Base-by-base conservation (phyloP, 2,329 filamentous ascomycete genomes). In the Pleoardoris graminearum region DNA sequence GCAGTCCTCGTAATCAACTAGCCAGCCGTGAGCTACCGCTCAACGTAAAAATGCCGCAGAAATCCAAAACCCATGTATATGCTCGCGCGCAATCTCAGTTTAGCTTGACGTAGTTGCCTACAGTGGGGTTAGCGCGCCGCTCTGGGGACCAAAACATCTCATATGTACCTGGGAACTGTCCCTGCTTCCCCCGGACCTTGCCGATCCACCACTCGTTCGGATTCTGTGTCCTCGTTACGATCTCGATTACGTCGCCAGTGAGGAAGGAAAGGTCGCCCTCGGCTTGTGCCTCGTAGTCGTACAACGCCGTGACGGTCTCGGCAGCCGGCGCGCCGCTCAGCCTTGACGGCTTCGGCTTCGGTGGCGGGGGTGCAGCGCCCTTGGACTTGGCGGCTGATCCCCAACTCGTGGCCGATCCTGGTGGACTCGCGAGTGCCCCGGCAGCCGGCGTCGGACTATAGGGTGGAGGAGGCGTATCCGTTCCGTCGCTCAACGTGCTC, bases 131-230 rank as follows among this genome's bases (percentile, higher is more conserved):
- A 43, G 39, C 39, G 19, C 7, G 10, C 14, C 4, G 30, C 16
- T 10, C 25, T 17, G 16, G 39, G 7, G 4, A 14, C 7, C 6
- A n/a, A 25, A 14, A n/a, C 10, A 10, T 19, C 16, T 75, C 10
- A 10, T 27, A 10, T 27, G 70, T 80, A 96, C 94, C 94, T 76
- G 94, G 94, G 73, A 99, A 99, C 70, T 97, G 93, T 22, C 94
- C 94, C 68, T 89, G 80, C 75, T 87, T 88, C 43, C 89, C 91
- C 53, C 88, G 81, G 48, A 96, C 70, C 70, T 85, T 89, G 32
- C 94, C 94, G 7, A 82, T 87, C 94, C 94, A 99, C 94, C 94
- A 99, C 75, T 99, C 94, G 63, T 99, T 97, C 46, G 90, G 87
- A 66, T 96, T 97, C 57, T 83, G 81, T n/a, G 91, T 96, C 61